These are phyloP conservation scores for Daucus carota DNA, from an alignment of 129 eudicot species.

Conservation along the genomic window DNA sequence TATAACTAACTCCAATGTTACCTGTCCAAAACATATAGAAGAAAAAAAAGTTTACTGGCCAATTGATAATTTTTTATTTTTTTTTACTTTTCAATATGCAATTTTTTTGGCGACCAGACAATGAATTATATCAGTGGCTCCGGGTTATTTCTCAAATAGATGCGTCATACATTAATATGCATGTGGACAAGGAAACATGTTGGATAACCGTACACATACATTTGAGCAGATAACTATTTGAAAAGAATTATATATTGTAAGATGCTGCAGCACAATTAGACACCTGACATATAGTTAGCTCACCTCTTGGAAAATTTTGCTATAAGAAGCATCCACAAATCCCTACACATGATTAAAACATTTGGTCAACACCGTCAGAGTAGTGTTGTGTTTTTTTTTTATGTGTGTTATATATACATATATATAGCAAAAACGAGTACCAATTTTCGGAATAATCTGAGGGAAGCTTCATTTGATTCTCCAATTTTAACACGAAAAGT, in stretches of 20 bases:
- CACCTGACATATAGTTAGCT: conserved; percentile 5
- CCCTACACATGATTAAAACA: conserved; percentile 39
- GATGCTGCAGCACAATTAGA: not conserved
- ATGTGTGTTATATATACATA: not conserved
- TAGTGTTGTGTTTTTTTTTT: not conserved
- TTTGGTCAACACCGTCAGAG: not conserved
- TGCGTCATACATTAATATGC: not conserved
- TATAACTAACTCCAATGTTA: conserved; percentile 62
- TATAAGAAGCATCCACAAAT: conserved; percentile 63
- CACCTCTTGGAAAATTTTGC: conserved; percentile 92
- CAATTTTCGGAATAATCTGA: conserved; percentile 60
- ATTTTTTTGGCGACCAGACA: not conserved
- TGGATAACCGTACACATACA: not conserved
- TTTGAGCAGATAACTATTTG: not conserved
- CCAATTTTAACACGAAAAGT: conserved; percentile 79
- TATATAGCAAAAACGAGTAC: conserved; percentile 22
- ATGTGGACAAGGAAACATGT: not conserved
- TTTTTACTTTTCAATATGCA: not conserved
- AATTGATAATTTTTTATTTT: not conserved
- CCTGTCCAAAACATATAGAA: conserved; percentile 32
- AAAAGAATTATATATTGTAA: not conserved
- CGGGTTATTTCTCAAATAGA: not conserved
- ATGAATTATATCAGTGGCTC: not conserved
- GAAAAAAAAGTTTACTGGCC: not conserved
- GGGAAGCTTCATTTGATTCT: conserved; percentile 70